phyloP scores from a whole-genome alignment of 192 early-diverging fungal genomes.

The Podila epicladia region DNA sequence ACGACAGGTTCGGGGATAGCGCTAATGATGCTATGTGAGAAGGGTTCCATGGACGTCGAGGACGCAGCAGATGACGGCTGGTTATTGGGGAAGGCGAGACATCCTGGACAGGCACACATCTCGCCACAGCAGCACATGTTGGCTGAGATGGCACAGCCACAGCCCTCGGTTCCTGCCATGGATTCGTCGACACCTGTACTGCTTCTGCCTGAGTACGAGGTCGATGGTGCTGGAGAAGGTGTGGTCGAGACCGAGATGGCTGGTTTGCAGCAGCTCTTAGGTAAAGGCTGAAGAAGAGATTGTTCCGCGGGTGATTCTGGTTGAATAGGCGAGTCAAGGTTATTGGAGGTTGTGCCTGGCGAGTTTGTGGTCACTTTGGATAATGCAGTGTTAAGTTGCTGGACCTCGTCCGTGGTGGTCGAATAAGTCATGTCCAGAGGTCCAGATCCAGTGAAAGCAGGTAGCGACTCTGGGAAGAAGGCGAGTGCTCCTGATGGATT shows the following conservation, averaged over 20 bases:
- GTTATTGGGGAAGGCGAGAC: constrained; percentile 51
- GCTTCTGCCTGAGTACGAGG: constrained; percentile 26
- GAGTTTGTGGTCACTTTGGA: not conserved
- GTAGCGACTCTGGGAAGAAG: constrained; percentile 7
- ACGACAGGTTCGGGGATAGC: not conserved
- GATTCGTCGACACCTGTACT: constrained; percentile 29
- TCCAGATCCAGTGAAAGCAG: not conserved
- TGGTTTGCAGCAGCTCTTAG: constrained; percentile 3
- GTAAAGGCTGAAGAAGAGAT: not conserved
- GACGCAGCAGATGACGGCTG: not conserved
- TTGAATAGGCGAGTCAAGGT: not conserved
- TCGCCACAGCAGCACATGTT: constrained; percentile 53
- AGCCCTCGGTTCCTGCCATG: constrained; percentile 13
- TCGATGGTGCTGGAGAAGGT: not conserved
- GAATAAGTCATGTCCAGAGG: not conserved
- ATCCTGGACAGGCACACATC: constrained; percentile 45
- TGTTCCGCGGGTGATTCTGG: not conserved
- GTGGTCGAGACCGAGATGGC: not conserved
- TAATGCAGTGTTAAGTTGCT: not conserved
- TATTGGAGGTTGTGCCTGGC: not conserved
- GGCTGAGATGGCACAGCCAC: constrained; percentile 46
- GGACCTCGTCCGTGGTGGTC: not conserved
- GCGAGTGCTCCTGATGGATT: constrained; percentile 15
- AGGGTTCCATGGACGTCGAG: not conserved
- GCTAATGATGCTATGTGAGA: not conserved